Conservation (phyloP, 2,329 filamentous ascomycete species). For the Colletotrichum lentis region DNA sequence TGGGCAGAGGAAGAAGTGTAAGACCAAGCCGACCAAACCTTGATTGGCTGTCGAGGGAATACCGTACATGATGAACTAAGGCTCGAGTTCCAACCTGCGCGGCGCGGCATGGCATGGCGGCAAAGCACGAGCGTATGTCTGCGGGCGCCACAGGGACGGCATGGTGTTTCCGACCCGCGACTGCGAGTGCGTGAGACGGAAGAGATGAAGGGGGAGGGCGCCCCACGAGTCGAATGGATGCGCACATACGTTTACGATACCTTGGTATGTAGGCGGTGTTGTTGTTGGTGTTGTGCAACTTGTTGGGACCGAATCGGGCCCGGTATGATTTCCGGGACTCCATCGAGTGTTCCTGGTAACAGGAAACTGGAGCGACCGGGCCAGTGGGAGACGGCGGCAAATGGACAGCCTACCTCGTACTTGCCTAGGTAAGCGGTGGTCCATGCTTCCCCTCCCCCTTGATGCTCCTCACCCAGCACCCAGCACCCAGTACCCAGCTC, state of each 20-base stretch:
- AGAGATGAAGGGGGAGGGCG: background rate
- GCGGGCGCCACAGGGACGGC: slow-evolving; percentile 7
- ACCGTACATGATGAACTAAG: background rate
- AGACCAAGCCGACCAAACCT: too few species aligned
- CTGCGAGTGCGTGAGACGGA: slow-evolving; percentile 4
- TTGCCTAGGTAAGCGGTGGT: slow-evolving; percentile 36
- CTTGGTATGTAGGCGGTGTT: too few species aligned
- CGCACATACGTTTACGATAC: too few species aligned
- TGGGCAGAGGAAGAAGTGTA: too few species aligned
- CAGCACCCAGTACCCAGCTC: background rate
- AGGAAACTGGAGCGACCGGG: slow-evolving; percentile 26
- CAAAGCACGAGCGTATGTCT: background rate
- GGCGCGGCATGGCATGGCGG: background rate
- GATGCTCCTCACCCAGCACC: slow-evolving; percentile 1
- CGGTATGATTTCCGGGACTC: background rate
- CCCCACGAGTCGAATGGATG: background rate
- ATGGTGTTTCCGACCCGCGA: slow-evolving; percentile 16
- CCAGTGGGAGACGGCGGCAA: slow-evolving; percentile 23
- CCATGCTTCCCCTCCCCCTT: slow-evolving; percentile 25
- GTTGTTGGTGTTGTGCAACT: background rate
- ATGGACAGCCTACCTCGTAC: too few species aligned
- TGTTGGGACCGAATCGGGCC: background rate
- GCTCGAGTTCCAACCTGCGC: background rate
- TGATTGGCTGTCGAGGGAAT: background rate
- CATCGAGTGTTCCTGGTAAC: slow-evolving; percentile 19